A percentile compares a stretch with the other conserved stretches of the same genome.
Conservation (phyloP, 2,329 filamentous ascomycete genomes). For the Colletotrichum graminicola region DNA sequence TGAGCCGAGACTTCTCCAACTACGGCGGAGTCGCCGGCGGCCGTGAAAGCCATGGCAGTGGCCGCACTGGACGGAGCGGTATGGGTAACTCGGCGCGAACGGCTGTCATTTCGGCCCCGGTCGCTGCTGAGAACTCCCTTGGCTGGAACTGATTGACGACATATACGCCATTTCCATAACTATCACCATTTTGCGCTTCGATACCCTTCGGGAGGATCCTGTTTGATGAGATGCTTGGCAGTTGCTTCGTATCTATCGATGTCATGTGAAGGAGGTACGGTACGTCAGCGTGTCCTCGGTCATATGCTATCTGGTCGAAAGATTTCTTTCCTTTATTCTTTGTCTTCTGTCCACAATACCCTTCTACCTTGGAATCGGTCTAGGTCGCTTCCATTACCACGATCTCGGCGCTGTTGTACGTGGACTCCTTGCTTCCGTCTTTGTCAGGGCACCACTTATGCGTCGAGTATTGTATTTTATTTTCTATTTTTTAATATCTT, state of each 20-base stretch:
- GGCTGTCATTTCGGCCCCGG: conserved; percentile 84
- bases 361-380: conserved; percentile 23
- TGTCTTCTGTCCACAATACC: conserved; percentile 28
- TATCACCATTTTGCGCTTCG: conserved; percentile 41
- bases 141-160: conserved; percentile 84
- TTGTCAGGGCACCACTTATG: neutral
- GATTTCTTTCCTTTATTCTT: conserved; percentile 37
- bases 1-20: conserved; percentile 67
- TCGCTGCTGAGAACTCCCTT: conserved; percentile 93
- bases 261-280: conserved; percentile 32
- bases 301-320: conserved; percentile 37
- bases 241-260: conserved; percentile 31
- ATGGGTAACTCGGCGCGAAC: conserved; percentile 67
- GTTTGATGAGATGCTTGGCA: conserved; percentile 37
- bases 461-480: conserved; percentile 13
- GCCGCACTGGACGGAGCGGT: conserved; percentile 60
- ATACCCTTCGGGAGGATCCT: conserved; percentile 43
- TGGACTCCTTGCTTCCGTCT: neutral
- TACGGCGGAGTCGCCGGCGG: conserved; percentile 67
- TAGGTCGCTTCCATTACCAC: conserved; percentile 21
- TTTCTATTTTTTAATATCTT: conserved; percentile 38
- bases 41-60: conserved; percentile 75
- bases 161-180: conserved; percentile 45
- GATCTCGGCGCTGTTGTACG: conserved; percentile 11
- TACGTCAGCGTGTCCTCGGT: conserved; percentile 19